Base-by-base conservation (phyloP, 805 yeast genomes). In the Candida mattraensis region DNA sequence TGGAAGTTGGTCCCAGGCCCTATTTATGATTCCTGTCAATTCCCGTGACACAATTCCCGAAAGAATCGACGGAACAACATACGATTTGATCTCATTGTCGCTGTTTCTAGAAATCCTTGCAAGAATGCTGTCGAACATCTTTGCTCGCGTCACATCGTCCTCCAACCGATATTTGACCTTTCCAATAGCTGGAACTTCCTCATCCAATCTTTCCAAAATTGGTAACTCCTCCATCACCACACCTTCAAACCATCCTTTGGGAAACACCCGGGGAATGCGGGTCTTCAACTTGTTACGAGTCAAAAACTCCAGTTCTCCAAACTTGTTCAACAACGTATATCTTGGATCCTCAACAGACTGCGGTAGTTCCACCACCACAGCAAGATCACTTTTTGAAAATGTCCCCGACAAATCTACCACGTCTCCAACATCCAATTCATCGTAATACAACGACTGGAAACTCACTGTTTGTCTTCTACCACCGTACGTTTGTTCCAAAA, bases 281-380 rank as follows among this genome's bases (percentile, higher is more conserved):
- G 75, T 49, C 23, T 64, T 62, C 34, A 82, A 67, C 11, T 60
- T 55, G 13, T 63, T 54, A 37, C 68, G 71, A 9, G 72, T 62
- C 1, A 67, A 66, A 58, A 72, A 80, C 2, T 62, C 48, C 11
- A 83, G 57, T 28, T 70, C 76, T 7, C 93, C 93, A 38, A 70
- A 70, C 19, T 69, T 66, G 35, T 73, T 71, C 32, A 78, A 63
- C 40, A 79, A 69, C 0, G 85, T 74, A 47, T 75, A 82, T 20
- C 79, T 60, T 17, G 76, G 74, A 29, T 78, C 80, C 12, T 63
- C 62, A 2, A 72, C 53, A 5, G 62, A 53, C 5, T 52, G 45
- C 0, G 89, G 89, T 17, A 74, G 56, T 17, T 67, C 72, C 1
- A 71, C 78, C 21, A 83, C 69, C 32, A 81, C 72, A 18, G 74